phyloP scores from a whole-genome alignment of 2,329 filamentous ascomycete species.

The Lojkania enalia region DNA sequence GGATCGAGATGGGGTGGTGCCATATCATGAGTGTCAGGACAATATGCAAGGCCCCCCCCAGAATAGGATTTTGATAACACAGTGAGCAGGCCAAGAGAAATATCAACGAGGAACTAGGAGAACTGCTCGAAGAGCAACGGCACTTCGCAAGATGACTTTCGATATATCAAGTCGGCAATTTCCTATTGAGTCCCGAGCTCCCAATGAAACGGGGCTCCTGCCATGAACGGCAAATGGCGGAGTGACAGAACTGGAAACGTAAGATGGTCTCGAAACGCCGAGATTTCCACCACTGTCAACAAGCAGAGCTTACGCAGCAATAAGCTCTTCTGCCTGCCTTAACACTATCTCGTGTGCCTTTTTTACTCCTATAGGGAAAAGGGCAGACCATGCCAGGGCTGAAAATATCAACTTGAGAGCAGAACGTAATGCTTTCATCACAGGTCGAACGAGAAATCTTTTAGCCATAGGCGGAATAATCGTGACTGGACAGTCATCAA shows the following conservation, averaged over 20 bases:
- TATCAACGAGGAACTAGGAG: too few relatives aligned
- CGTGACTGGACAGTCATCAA: background rate
- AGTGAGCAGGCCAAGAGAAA: too few relatives aligned
- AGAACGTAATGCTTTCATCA: background rate
- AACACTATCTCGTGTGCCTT: background rate
- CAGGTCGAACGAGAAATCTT: background rate
- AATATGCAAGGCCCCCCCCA: background rate
- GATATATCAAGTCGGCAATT: too few relatives aligned
- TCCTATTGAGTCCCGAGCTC: background rate
- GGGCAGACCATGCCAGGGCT: background rate
- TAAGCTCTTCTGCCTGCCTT: constrained; percentile 24
- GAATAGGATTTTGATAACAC: too few relatives aligned
- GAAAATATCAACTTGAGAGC: background rate
- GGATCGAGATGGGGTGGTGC: too few relatives aligned
- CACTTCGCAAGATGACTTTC: too few relatives aligned
- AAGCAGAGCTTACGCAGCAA: constrained; percentile 38
- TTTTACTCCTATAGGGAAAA: constrained; percentile 1
- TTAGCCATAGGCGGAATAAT: background rate
- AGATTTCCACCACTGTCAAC: constrained; percentile 16
- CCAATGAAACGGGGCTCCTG: background rate
- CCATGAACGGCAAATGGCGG: constrained; percentile 9
- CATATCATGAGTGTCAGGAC: background rate
- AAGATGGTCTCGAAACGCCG: constrained; percentile 32
- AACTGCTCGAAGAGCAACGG: too few relatives aligned
- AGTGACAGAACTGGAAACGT: constrained; percentile 11